Conservation (phyloP, 306 rosid genomes). For the Trifolium pratense region DNA sequence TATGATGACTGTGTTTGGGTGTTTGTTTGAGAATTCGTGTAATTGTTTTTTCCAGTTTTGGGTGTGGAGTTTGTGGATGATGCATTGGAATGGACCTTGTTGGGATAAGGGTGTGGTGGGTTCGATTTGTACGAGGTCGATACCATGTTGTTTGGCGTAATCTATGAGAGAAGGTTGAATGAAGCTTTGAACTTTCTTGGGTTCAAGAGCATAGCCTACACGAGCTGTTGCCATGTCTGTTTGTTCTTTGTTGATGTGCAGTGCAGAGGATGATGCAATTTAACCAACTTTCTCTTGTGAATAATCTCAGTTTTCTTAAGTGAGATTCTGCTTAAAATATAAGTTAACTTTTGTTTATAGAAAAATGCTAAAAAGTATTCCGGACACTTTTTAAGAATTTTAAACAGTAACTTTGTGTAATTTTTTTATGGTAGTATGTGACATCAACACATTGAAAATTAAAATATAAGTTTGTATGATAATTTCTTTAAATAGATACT, state of each 20-base stretch:
- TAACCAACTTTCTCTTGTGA: background rate
- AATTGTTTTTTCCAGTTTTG: slow-evolving; percentile 42
- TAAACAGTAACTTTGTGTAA: no score
- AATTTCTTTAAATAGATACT: no score
- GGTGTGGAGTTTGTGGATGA: slow-evolving; percentile 49
- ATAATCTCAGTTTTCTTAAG: background rate
- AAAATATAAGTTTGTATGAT: no score
- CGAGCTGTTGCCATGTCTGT: slow-evolving; percentile 34
- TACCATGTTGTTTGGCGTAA: slow-evolving; percentile 30
- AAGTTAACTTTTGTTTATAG: no score
- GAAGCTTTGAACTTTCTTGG: slow-evolving; percentile 45
- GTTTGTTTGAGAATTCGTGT: slow-evolving; percentile 21
- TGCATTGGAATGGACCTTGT: slow-evolving; percentile 49
- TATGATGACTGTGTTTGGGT: slow-evolving; percentile 42
- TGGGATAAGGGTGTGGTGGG: slow-evolving; percentile 31
- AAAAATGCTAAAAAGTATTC: no score
- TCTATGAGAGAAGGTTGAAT: slow-evolving; percentile 36
- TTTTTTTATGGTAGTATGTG: no score
- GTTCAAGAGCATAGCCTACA: slow-evolving; percentile 48
- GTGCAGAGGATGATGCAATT: background rate
- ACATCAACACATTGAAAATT: no score
- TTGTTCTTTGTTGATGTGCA: background rate
- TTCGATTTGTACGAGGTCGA: slow-evolving; percentile 47
- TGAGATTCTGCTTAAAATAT: background rate
- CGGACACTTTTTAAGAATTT: no score